Conservation (phyloP, 805 yeast genomes). For the Millerozyma acaciae region DNA sequence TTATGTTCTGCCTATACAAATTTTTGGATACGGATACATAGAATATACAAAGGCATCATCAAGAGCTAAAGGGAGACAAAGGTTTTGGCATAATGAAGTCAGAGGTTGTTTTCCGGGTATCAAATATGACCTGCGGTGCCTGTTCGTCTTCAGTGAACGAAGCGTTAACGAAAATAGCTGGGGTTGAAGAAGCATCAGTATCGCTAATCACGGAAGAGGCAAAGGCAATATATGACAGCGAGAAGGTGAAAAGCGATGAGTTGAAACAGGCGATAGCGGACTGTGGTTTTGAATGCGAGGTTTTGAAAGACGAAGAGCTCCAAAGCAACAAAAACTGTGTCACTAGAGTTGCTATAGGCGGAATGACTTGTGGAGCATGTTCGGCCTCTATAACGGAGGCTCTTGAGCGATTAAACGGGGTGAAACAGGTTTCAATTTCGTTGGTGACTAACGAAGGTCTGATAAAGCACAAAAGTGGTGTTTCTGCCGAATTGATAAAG, state of each 20-base stretch:
- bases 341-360: constrained; percentile 39
- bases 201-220: constrained; percentile 39
- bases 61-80: neutral
- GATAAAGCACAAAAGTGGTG: constrained; percentile 41
- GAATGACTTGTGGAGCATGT: constrained; percentile 95
- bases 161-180: constrained; percentile 21
- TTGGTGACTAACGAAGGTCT: constrained; percentile 68
- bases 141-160: constrained; percentile 39
- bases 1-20: constrained; percentile 1
- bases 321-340: neutral
- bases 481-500: constrained; percentile 15
- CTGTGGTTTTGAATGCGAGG: constrained; percentile 22
- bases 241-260: constrained; percentile 9
- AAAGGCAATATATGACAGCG: constrained; percentile 17
- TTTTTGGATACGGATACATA: too few relatives aligned
- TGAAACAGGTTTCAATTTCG: constrained; percentile 55
- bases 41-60: neutral
- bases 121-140: constrained; percentile 43
- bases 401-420: constrained; percentile 46
- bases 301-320: neutral
- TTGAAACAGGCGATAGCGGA: constrained; percentile 24
- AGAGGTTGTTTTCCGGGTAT: constrained; percentile 17
- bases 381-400: constrained; percentile 52
- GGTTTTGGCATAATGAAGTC: constrained; percentile 10
- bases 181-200: constrained; percentile 25